Evolutionary conservation across 345 rosid species (phyloP), one percentile per base, ranked within the genome.

Genomic region (Boechera stricta): DNA sequence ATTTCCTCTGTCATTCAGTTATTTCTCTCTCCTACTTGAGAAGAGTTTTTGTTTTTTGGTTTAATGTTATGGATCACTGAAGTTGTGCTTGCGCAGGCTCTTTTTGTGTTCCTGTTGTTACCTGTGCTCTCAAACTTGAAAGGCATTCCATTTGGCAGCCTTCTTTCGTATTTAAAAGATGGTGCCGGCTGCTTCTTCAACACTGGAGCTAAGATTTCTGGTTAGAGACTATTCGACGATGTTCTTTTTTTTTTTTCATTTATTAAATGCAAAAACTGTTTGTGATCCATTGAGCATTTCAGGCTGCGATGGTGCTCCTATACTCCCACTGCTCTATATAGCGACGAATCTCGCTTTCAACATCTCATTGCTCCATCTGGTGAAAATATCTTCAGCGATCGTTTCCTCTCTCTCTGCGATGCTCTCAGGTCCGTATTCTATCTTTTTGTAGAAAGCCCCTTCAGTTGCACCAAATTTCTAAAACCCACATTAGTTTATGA

Each of bases 141-240:
- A 84, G 97, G 98, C 64, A 90, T 89, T 80, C 89, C 92, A 31
- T 86, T 89, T 74, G 67, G 79, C 3, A 81, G 86, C 78, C 89
- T 93, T 79, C 96, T 89, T 70, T 64, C 70, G 0, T 90, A 89
- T 81, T 72, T 93, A 49, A 91, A 81, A 84, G 82, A 85, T 82
- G 98, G 97, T 74, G 91, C 90, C 62, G 90, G 90, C 60, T 91
- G 98, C 86, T 86, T 93, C 79, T 67, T 91, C 36, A 91, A 93
- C 65, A 78, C 60, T 60, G 92, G 90, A 83, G 76, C 80, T 54
- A 80, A 73, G 59, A 59, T 72, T 67, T 54, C 88, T 74, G 94
- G 96, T 82, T 80, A 89, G 91, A 75, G 4, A n/a, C 53, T 4
- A 31, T 53, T 66, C 28, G 5, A 15, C 3, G 66, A 12, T 45